Conservation (phyloP, 1,139 yeast genomes). For the Yarrowia galli region DNA sequence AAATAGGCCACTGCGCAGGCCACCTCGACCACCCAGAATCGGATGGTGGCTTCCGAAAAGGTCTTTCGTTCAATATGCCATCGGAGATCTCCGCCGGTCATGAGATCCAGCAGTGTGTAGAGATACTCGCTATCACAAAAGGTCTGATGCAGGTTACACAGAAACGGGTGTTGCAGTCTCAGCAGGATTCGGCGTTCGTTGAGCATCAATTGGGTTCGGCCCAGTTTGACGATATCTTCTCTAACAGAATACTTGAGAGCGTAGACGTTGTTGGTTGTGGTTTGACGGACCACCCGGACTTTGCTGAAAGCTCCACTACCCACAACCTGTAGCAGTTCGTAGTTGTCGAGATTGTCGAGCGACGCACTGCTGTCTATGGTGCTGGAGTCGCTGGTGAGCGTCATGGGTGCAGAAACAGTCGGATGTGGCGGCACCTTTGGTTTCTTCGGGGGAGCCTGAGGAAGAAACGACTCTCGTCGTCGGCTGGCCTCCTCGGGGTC, state of each 20-base stretch:
- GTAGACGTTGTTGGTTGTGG: conserved; percentile 61
- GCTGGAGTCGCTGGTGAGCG: neutral
- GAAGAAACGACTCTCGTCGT: conserved; percentile 26
- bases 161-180: conserved; percentile 74
- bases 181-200: conserved; percentile 62
- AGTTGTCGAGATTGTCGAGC: conserved; percentile 31
- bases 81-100: conserved; percentile 89
- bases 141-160: conserved; percentile 80
- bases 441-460: conserved; percentile 21
- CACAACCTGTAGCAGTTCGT: conserved; percentile 28
- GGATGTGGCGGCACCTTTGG: conserved; percentile 9
- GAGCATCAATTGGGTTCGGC: conserved; percentile 55
- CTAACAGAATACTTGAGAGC: conserved; percentile 68
- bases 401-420: neutral
- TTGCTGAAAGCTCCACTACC: conserved; percentile 63
- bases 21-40: conserved; percentile 72
- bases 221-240: conserved; percentile 44
- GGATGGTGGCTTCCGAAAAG: conserved; percentile 65
- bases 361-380: conserved; percentile 17
- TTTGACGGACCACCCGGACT: conserved; percentile 70
- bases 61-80: conserved; percentile 68
- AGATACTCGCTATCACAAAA: conserved; percentile 79
- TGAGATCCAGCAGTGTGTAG: conserved; percentile 75
- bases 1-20: conserved; percentile 71
- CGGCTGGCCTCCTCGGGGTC: conserved; percentile 22